phyloP scores from a whole-genome alignment of 2,329 filamentous ascomycete genomes.

The Talaromyces piceae region DNA sequence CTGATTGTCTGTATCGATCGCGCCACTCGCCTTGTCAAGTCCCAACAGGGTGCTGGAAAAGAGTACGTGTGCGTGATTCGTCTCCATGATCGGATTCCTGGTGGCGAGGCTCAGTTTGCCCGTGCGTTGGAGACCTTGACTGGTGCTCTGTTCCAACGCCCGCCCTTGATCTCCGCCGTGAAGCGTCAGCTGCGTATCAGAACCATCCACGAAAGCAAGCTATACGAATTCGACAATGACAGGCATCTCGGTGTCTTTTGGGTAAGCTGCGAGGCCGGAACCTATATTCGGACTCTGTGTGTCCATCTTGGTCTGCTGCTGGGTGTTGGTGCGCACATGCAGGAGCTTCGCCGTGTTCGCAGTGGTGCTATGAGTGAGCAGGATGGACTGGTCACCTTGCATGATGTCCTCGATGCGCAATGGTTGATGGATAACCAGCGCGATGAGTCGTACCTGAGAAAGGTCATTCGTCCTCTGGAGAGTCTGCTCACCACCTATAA shows the following conservation, averaged over 20 bases:
- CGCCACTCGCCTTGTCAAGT: slow-evolving; percentile 95
- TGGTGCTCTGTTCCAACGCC: slow-evolving; percentile 93
- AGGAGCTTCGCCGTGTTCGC: slow-evolving; percentile 89
- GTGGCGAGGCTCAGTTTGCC: slow-evolving; percentile 85
- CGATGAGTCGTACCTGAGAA: slow-evolving; percentile 86
- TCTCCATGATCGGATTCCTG: slow-evolving; percentile 89
- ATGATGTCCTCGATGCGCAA: slow-evolving; percentile 93
- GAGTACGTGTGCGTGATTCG: slow-evolving; percentile 96
- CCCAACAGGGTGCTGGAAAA: slow-evolving; percentile 97
- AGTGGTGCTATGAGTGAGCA: slow-evolving; percentile 93
- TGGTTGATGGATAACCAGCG: slow-evolving; percentile 93
- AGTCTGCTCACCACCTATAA: slow-evolving; percentile 89
- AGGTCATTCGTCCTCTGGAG: slow-evolving; percentile 87
- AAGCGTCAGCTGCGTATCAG: slow-evolving; percentile 98
- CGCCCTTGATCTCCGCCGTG: slow-evolving; percentile 94
- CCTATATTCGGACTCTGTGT: slow-evolving; percentile 96
- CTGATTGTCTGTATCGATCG: slow-evolving; percentile 94
- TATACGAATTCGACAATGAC: slow-evolving; percentile 97
- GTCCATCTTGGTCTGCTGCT: slow-evolving; percentile 76
- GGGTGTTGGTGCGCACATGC: slow-evolving; percentile 93
- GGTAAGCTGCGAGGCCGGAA: slow-evolving; percentile 98
- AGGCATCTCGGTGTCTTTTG: slow-evolving; percentile 96
- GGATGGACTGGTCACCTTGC: slow-evolving; percentile 81
- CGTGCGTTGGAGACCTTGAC: slow-evolving; percentile 93
- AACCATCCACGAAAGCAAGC: slow-evolving; percentile 94